Base-by-base conservation (phyloP, 139 green algal species). In the Medakamo hakoo region DNA sequence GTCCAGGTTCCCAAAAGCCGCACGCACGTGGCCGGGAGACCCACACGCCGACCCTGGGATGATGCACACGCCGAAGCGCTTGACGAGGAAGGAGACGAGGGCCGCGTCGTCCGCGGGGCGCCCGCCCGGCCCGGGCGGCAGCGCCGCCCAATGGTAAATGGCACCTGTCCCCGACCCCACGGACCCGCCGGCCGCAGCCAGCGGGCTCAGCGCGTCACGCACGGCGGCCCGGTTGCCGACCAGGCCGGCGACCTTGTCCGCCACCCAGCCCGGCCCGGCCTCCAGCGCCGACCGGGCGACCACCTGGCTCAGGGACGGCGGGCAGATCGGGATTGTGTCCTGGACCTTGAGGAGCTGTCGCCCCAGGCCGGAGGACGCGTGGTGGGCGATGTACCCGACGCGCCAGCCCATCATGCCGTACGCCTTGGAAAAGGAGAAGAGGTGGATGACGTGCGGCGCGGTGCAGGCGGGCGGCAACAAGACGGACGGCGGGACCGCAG, bases 271-370 rank as follows among this genome's bases (percentile, higher is more conserved):
- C 0, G 63, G 59, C 0, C 85, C 82, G 3, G 65, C 64, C 58
- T 67, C 22, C 58, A 93, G 60, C 3, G 81, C 73, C 22, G 70
- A 78, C 16, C 91, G 73, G 0, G 89, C 87, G 49, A 85, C 63
- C 5, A 79, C 66, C 73, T 96, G 89, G 29, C 68, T 76, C 22
- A 92, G 52, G 63, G 91, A 77, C 0, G 79, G 72, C 1, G 87
- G 60, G 73, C 91, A 97, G 68, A 97, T 91, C 40, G 82, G 77
- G 30, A 96, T 83, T 3, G 90, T 95, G 80, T 97, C 90, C 74
- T 97, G 90, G 26, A 82, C 78, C 67, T 94, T 94, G 9, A 84
- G 55, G n/a, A 95, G 65, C 66, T 85, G 28, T 1, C 56, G 58
- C 9, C 60, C 79, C 58, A 88, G 57, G 16, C 26, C 55, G 1